Conservation (phyloP, 441 rosid species). For the Brassica balearica region DNA sequence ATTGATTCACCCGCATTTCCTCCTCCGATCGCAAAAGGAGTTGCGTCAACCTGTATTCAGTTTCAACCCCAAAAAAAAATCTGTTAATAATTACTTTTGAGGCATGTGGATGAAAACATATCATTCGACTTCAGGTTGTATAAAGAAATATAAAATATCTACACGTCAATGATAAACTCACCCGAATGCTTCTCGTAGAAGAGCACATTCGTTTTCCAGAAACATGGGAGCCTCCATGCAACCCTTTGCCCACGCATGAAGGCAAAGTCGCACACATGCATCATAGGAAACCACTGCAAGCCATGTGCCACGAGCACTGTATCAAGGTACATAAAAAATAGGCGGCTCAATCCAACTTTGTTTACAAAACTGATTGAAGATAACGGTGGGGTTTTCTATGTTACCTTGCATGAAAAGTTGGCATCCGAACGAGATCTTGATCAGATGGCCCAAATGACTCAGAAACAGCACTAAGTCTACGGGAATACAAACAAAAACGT, state of each 20-base stretch:
- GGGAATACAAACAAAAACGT: conserved; percentile 32
- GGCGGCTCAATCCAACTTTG: not conserved
- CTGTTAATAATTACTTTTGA: conserved; percentile 20
- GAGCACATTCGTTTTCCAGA: conserved; percentile 28
- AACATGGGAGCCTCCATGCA: conserved; percentile 98
- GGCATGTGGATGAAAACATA: not conserved
- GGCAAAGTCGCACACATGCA: conserved; percentile 97
- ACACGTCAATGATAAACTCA: conserved; percentile 46
- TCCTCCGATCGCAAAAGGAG: conserved; percentile 96
- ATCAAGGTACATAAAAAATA: conserved; percentile 18
- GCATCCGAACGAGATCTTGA: conserved; percentile 75
- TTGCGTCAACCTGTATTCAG: conserved; percentile 57
- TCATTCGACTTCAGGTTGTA: too few species aligned
- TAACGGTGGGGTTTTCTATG: not conserved
- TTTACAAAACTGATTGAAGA: conserved; percentile 7
- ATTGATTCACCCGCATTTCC: conserved; percentile 76
- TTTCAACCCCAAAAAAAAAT: too few species aligned
- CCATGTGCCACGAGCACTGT: conserved; percentile 96
- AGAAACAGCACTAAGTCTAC: conserved; percentile 57
- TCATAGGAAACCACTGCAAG: conserved; percentile 97
- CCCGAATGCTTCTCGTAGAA: conserved; percentile 91
- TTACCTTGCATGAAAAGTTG: conserved; percentile 96
- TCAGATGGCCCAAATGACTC: conserved; percentile 55
- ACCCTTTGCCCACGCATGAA: conserved; percentile 99
- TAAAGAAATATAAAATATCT: not conserved